Evolutionary conservation across 176 grass and related monocot genomes (phyloP).

Genomic region (Thinopyrum elongatum): DNA sequence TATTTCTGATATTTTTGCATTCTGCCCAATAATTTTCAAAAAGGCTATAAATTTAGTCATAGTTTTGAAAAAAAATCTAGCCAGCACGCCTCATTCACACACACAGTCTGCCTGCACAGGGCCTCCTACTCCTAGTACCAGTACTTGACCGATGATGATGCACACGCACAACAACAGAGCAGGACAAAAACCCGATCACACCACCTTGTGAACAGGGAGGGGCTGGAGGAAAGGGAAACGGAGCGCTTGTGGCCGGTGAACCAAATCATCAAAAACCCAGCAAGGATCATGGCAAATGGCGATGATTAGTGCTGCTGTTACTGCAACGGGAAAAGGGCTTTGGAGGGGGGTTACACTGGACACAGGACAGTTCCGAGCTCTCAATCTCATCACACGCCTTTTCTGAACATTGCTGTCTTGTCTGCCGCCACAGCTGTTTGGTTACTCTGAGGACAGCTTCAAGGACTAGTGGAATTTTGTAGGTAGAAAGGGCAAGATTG

Average conservation of each 20-base stretch:
- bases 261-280: neutral
- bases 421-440: neutral
- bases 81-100: neutral
- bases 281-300: neutral
- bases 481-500: neutral
- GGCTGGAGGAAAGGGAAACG: neutral
- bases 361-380: neutral
- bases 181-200: neutral
- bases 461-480: neutral
- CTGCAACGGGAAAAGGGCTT: neutral
- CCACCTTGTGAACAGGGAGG: neutral
- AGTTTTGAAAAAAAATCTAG: no score
- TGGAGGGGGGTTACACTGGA: neutral
- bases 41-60: no score
- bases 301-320: neutral
- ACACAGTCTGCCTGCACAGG: neutral
- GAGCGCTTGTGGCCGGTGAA: slow-evolving; percentile 39
- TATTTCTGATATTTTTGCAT: no score
- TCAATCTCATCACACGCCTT: neutral
- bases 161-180: neutral
- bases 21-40: no score
- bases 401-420: neutral
- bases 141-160: neutral
- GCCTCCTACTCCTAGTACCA: neutral
- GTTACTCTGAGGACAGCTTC: neutral